These are phyloP conservation scores for Onygenales sp. DNA, from an alignment of 2,329 filamentous ascomycete species.

Conservation along the genomic window DNA sequence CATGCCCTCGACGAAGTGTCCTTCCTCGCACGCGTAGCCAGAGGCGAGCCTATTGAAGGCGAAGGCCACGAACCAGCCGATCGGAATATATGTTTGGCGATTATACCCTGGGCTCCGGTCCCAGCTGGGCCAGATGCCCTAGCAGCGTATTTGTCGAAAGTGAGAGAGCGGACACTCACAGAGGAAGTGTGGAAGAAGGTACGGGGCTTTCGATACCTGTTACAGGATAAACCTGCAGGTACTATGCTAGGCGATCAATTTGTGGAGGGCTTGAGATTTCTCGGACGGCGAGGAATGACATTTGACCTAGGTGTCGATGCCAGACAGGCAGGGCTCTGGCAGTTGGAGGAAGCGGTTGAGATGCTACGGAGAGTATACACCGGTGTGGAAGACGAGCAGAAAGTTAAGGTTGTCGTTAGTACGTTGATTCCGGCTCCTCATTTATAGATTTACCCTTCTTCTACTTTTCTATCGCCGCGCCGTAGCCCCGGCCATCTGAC, in stretches of 20 bases:
- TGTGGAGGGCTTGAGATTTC: conserved; percentile 54
- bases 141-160: conserved; percentile 54
- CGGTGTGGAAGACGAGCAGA: conserved; percentile 38
- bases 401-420: conserved; percentile 59
- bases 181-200: conserved; percentile 58
- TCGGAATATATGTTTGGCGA: conserved; percentile 52
- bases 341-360: conserved; percentile 60
- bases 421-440: conserved; percentile 9
- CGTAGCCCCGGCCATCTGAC: neutral
- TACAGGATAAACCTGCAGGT: conserved; percentile 65
- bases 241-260: conserved; percentile 56
- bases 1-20: conserved; percentile 62
- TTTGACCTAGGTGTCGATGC: conserved; percentile 85
- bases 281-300: conserved; percentile 53
- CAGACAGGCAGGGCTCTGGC: conserved; percentile 62
- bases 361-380: conserved; percentile 61
- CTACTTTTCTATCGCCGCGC: neutral
- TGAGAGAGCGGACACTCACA: conserved; percentile 44
- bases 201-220: conserved; percentile 70
- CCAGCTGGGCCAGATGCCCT: conserved; percentile 53
- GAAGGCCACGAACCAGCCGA: conserved; percentile 50
- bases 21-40: conserved; percentile 57
- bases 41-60: conserved; percentile 46
- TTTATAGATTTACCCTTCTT: neutral
- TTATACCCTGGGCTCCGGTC: conserved; percentile 81